Percentiles rank a stretch among this genome's conserved stretches.
These are phyloP conservation scores for Yarrowia bubula DNA, from an alignment of 805 yeast species.

Conservation along the genomic window DNA sequence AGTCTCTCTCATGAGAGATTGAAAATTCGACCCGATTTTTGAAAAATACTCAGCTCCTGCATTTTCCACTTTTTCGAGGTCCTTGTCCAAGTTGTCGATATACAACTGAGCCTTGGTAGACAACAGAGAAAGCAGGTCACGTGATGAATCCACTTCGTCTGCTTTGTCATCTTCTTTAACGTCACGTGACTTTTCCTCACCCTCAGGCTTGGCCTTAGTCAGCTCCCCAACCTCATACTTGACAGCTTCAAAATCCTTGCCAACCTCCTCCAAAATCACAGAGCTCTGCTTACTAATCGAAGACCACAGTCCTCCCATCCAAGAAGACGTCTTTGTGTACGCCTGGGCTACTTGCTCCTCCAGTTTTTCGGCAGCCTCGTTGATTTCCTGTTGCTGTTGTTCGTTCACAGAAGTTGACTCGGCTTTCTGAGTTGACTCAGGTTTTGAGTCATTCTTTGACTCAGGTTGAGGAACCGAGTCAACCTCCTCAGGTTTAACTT, in stretches of 20 bases:
- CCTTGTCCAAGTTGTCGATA: constrained; percentile 69
- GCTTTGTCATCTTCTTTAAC: not conserved
- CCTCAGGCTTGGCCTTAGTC: constrained; percentile 28
- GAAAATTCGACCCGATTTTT: constrained; percentile 51
- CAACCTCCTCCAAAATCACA: constrained; percentile 34
- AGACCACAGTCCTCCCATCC: constrained; percentile 36
- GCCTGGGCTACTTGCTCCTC: constrained; percentile 34
- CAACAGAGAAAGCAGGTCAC: constrained; percentile 23
- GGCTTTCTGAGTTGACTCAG: not conserved
- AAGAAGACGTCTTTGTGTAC: constrained; percentile 29
- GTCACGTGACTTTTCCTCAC: not conserved
- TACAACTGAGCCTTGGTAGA: constrained; percentile 52
- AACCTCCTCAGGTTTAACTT: too few species aligned
- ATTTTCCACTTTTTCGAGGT: constrained; percentile 70
- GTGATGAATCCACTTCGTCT: not conserved
- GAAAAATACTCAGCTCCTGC: constrained; percentile 60
- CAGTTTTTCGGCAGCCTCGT: constrained; percentile 35
- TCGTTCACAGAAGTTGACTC: not conserved
- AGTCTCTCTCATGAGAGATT: constrained; percentile 46
- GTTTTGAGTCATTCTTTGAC: not conserved
- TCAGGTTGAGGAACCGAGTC: not conserved
- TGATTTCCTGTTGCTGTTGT: constrained; percentile 29
- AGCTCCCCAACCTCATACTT: constrained; percentile 30
- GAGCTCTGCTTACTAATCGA: constrained; percentile 37
- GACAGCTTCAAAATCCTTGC: constrained; percentile 35